phyloP scores from a whole-genome alignment of 1,284 basidiomycete species.

The Neotropicomus parvogracilis region DNA sequence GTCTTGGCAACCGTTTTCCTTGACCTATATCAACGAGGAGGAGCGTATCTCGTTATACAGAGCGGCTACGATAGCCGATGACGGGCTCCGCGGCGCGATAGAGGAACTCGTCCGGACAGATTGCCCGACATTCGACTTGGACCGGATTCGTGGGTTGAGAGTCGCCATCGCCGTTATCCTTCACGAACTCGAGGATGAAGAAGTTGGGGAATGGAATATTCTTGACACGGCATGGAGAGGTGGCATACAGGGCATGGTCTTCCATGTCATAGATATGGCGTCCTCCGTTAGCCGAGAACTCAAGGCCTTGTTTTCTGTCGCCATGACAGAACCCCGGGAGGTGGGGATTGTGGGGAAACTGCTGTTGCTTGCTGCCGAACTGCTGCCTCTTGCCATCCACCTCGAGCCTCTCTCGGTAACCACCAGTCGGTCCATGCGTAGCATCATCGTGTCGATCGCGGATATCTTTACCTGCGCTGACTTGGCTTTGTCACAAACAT shows the following conservation, averaged over 20 bases:
- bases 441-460: constrained; percentile 42
- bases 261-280: constrained; percentile 53
- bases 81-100: constrained; percentile 60
- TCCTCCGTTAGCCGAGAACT: constrained; percentile 49
- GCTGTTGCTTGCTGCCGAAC: constrained; percentile 50
- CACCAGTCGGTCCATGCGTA: constrained; percentile 46
- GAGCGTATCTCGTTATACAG: constrained; percentile 56
- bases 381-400: constrained; percentile 48
- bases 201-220: constrained; percentile 50
- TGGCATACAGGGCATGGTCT: constrained; percentile 50
- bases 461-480: constrained; percentile 56
- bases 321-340: constrained; percentile 34
- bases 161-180: constrained; percentile 57
- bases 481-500: constrained; percentile 42
- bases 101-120: constrained; percentile 46
- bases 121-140: constrained; percentile 37
- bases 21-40: constrained; percentile 57
- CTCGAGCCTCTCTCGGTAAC: constrained; percentile 48
- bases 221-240: constrained; percentile 58
- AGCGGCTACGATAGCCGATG: constrained; percentile 59
- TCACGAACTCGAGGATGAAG: constrained; percentile 46
- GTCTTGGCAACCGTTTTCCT: constrained; percentile 41
- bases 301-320: constrained; percentile 46
- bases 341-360: constrained; percentile 48
- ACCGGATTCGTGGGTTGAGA: constrained; percentile 54